These are phyloP conservation scores for Gremmenia infestans DNA, from an alignment of 2,329 filamentous ascomycete genomes.

Conservation along the genomic window DNA sequence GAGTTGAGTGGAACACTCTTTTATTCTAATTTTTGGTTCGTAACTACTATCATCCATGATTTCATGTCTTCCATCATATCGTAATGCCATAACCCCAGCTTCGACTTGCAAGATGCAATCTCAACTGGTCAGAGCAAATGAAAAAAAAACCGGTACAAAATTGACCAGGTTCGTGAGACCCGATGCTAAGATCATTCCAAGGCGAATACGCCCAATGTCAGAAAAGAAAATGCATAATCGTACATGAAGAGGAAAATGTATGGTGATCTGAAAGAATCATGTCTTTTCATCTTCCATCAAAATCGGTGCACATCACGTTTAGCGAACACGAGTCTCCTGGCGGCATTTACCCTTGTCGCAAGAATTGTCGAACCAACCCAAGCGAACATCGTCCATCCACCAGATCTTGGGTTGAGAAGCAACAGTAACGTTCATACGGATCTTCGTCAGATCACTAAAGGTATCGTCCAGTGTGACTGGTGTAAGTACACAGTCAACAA, in stretches of 20 bases:
- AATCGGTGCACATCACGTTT: not conserved
- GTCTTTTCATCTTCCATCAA: not conserved
- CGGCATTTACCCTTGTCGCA: conserved; percentile 38
- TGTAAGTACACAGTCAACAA: conserved; percentile 30
- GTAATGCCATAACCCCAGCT: not conserved
- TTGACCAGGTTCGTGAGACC: not conserved
- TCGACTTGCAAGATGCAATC: not conserved
- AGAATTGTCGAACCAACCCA: conserved; percentile 40
- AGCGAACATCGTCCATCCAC: conserved; percentile 43
- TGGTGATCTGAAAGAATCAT: not conserved
- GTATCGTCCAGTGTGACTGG: conserved; percentile 22
- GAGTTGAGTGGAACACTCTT: not conserved
- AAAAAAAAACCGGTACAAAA: not conserved
- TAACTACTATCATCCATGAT: not conserved
- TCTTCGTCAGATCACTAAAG: conserved; percentile 34
- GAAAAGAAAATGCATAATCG: not conserved
- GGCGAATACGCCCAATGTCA: not conserved
- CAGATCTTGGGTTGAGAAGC: conserved; percentile 35
- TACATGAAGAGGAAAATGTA: not conserved
- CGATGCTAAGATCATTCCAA: not conserved
- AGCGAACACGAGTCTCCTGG: conserved; percentile 16
- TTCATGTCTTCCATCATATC: not conserved
- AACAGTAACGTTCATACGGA: conserved; percentile 39
- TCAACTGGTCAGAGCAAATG: not conserved
- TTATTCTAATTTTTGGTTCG: not conserved